phyloP scores from a whole-genome alignment of 495 filamentous ascomycete genomes.

The Massariosphaeria phaeospora region DNA sequence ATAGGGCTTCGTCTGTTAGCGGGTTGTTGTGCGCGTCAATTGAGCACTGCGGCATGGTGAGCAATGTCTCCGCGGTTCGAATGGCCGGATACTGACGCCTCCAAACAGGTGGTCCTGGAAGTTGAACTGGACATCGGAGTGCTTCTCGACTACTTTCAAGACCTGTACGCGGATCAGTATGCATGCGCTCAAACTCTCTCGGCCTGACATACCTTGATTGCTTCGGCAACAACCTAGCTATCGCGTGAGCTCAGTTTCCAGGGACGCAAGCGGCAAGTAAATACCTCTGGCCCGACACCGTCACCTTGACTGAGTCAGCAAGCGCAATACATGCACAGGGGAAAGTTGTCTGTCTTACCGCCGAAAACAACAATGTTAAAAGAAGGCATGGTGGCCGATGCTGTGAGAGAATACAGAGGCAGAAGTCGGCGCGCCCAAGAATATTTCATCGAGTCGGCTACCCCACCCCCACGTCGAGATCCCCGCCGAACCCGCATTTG shows the following conservation, averaged over 20 bases:
- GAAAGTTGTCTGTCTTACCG: conserved; percentile 15
- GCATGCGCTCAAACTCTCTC: too few species aligned
- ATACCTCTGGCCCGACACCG: conserved; percentile 90
- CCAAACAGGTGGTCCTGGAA: conserved; percentile 89
- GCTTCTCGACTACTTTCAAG: conserved; percentile 69
- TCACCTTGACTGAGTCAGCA: conserved; percentile 56
- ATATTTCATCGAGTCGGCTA: neutral
- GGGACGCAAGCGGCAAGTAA: neutral
- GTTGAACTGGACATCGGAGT: conserved; percentile 72
- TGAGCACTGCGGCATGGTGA: conserved; percentile 57
- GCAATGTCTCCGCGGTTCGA: neutral
- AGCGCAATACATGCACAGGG: neutral
- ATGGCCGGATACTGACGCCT: conserved; percentile 75
- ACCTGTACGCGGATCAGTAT: conserved; percentile 45
- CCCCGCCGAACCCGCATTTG: neutral
- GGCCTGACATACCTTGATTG: conserved; percentile 67
- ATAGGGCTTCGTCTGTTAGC: conserved; percentile 78
- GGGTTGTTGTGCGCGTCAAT: conserved; percentile 77
- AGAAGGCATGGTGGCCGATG: conserved; percentile 23
- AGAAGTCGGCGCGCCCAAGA: neutral
- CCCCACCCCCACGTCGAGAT: neutral
- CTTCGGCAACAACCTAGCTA: conserved; percentile 60
- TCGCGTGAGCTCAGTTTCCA: conserved; percentile 4
- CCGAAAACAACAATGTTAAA: conserved; percentile 36
- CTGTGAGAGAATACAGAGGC: neutral